Base-by-base conservation (phyloP, 2,329 filamentous ascomycete genomes). In the Xylariaceae sp. region DNA sequence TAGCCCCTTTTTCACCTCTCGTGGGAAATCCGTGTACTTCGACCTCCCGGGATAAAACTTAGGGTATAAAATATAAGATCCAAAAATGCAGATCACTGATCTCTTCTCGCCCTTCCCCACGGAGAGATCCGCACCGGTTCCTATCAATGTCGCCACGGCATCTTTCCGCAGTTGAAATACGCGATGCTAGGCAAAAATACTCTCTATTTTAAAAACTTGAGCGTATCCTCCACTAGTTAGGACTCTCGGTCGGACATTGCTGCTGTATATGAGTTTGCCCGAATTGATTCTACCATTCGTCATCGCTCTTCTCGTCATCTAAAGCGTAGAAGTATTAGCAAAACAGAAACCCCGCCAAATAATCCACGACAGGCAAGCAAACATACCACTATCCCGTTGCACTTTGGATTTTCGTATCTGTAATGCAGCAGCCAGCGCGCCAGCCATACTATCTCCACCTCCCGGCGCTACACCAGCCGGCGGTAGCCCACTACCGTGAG, bases 381-480 rank as follows among this genome's bases (percentile, higher is more conserved):
- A 85, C 88, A 82, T 81, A 96, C 92, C 92, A 75, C 88, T 95
- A 65, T 88, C 85, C 70, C 88, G 88, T n/a, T n/a, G n/a, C 64
- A 96, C 92, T 75, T 95, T 95, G 67, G 89, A 82, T 74, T 96
- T 96, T 66, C 92, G 79, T 70, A 88, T 86, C 62, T 85, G 81
- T 58, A 91, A 68, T 46, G 85, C 86, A 49, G 82, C 85, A 48
- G 88, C 88, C 57, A 95, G 70, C 38, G 89, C 91, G 70, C 86
- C 88, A 19, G 89, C 88, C 77, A 96, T 80, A 27, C 81, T 83
- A 45, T 82, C 76, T 16, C 73, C 76, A 35, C 76, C 76, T 40
- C 71, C 64, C 39, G 73, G 64, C n/a, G 72, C 66, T 35, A 75
- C 64, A 20, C 76, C 76, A 37, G 77, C 69, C 7, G 79, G 69